Conservation (phyloP, 345 rosid genomes). For the Clausena lansium region DNA sequence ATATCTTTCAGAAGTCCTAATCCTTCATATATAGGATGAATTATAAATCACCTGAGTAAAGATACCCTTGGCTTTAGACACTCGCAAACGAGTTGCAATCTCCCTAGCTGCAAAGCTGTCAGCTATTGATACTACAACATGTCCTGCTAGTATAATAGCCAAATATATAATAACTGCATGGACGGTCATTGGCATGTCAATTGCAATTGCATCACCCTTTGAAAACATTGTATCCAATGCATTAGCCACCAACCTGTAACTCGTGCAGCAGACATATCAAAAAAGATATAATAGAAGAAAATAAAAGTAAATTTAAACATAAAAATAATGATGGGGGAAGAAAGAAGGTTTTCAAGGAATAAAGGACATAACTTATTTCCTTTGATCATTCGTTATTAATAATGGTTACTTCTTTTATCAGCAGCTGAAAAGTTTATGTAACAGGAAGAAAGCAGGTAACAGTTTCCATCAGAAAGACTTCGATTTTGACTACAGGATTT, state of each 20-base stretch:
- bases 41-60: conserved; percentile 74
- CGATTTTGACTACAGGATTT: background rate
- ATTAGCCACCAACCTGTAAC: conserved; percentile 75
- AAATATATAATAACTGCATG: conserved; percentile 76
- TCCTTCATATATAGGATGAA: background rate
- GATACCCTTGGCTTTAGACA: conserved; percentile 79
- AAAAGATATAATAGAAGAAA: background rate
- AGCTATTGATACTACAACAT: conserved; percentile 85
- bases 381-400: background rate
- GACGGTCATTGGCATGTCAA: conserved; percentile 97
- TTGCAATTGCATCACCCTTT: conserved; percentile 85
- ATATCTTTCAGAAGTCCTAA: background rate
- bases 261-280: background rate
- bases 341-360: background rate
- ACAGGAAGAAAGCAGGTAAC: background rate
- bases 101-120: conserved; percentile 92
- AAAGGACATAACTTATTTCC: background rate
- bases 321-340: background rate
- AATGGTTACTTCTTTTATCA: background rate
- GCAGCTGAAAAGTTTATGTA: background rate
- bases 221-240: conserved; percentile 53
- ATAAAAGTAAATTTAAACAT: background rate
- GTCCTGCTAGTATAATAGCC: conserved; percentile 78
- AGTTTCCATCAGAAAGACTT: background rate
- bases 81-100: conserved; percentile 70